These are phyloP conservation scores for Euryodendron excelsum DNA, from an alignment of 148 eudicot species.

Conservation along the genomic window DNA sequence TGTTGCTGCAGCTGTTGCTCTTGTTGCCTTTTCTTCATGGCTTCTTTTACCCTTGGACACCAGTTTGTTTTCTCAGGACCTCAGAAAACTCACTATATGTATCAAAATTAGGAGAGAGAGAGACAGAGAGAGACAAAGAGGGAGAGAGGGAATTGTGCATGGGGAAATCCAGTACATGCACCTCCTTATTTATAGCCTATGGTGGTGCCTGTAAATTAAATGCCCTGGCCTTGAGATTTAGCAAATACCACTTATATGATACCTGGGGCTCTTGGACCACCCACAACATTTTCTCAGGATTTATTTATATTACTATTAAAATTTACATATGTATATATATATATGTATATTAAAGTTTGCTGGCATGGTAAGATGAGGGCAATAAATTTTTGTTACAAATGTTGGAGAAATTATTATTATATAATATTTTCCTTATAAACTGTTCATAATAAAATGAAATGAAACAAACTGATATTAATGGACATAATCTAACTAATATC, in stretches of 20 bases:
- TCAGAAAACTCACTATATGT: background rate
- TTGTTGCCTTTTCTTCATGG: conserved; percentile 41
- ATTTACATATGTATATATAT: too few species aligned
- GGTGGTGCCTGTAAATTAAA: background rate
- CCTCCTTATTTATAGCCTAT: conserved; percentile 17
- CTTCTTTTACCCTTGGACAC: conserved; percentile 69
- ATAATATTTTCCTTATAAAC: too few species aligned
- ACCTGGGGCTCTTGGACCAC: background rate
- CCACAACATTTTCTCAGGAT: background rate
- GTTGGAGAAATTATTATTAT: too few species aligned
- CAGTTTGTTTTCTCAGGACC: conserved; percentile 29
- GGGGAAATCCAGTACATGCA: conserved; percentile 24
- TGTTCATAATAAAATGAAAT: too few species aligned
- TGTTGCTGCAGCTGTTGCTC: conserved; percentile 22
- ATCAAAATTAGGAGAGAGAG: background rate
- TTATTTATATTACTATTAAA: too few species aligned
- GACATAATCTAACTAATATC: too few species aligned
- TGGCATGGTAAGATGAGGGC: background rate
- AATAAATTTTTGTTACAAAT: background rate
- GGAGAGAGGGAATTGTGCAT: background rate
- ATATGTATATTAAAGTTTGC: background rate
- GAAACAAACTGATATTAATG: too few species aligned
- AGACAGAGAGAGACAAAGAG: background rate
- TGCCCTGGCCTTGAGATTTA: conserved; percentile 9
- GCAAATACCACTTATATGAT: background rate